Evolutionary conservation across 768 basidiomycete species (phyloP).

Genomic region (Phlebiopsis flavidoalba): DNA sequence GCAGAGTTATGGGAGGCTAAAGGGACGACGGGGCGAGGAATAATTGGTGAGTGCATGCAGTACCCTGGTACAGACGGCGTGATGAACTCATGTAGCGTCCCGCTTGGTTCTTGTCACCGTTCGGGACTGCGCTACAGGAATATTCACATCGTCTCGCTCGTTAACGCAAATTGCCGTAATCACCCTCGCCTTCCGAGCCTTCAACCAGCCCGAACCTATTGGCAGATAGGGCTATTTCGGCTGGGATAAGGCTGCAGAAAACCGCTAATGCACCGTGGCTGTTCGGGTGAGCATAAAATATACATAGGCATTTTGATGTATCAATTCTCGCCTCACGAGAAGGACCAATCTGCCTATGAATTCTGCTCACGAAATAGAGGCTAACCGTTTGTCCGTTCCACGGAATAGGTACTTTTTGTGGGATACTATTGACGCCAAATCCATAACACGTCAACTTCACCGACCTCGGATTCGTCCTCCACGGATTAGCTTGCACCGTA

Average conservation of each 20-base stretch:
- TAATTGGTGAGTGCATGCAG: slow-evolving; percentile 47
- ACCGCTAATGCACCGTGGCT: slow-evolving; percentile 62
- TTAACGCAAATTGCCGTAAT: slow-evolving; percentile 67
- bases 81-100: background rate
- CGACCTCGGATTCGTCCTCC: slow-evolving; percentile 71
- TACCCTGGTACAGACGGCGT: background rate
- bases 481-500: slow-evolving; percentile 61
- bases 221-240: slow-evolving; percentile 72
- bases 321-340: too few relatives aligned
- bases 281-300: slow-evolving; percentile 68
- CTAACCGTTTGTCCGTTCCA: background rate
- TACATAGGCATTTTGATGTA: too few relatives aligned
- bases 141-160: slow-evolving; percentile 66
- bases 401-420: slow-evolving; percentile 68
- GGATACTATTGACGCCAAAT: slow-evolving; percentile 73
- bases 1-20: slow-evolving; percentile 42
- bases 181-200: slow-evolving; percentile 51
- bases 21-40: slow-evolving; percentile 41
- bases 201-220: slow-evolving; percentile 43
- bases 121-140: slow-evolving; percentile 38
- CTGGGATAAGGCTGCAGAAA: slow-evolving; percentile 56
- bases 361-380: too few relatives aligned
- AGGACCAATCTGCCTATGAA: too few relatives aligned
- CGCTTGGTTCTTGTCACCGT: background rate
- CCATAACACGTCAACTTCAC: slow-evolving; percentile 61